Evolutionary conservation across 306 rosid species (phyloP).

Genomic region (Pyrus communis): DNA sequence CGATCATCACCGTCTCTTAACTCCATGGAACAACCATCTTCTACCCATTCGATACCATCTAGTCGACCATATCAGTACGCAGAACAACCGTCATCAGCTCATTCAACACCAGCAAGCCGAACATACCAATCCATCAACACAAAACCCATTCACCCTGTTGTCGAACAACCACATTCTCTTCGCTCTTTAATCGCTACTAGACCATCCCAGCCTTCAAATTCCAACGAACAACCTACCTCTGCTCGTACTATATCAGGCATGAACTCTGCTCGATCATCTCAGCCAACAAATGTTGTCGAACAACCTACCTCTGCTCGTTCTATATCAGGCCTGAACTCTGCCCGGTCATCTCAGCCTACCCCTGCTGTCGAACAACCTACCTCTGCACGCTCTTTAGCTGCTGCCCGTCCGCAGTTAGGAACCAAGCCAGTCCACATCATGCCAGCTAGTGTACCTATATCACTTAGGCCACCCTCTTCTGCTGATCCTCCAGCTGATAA

Average conservation of each 20-base stretch:
- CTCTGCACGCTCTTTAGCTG: conserved; percentile 14
- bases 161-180: neutral
- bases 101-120: neutral
- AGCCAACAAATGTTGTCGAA: neutral
- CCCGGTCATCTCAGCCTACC: neutral
- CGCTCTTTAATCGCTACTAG: neutral
- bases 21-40: conserved; percentile 39
- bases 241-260: neutral
- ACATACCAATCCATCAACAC: neutral
- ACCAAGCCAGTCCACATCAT: conserved; percentile 56
- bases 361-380: conserved; percentile 5
- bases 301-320: conserved; percentile 3
- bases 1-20: conserved; percentile 29
- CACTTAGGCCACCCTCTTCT: conserved; percentile 53
- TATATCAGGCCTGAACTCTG: neutral
- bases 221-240: neutral
- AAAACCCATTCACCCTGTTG: neutral
- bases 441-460: conserved; percentile 62
- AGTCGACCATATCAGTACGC: conserved; percentile 26
- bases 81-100: conserved; percentile 17
- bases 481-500: conserved; percentile 32
- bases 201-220: neutral
- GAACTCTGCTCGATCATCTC: neutral
- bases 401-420: conserved; percentile 39
- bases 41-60: conserved; percentile 28